Evolutionary conservation across 2,329 filamentous ascomycete genomes (phyloP), one percentile per base, ranked within the genome.

Genomic region (Penicillium oxalicum): DNA sequence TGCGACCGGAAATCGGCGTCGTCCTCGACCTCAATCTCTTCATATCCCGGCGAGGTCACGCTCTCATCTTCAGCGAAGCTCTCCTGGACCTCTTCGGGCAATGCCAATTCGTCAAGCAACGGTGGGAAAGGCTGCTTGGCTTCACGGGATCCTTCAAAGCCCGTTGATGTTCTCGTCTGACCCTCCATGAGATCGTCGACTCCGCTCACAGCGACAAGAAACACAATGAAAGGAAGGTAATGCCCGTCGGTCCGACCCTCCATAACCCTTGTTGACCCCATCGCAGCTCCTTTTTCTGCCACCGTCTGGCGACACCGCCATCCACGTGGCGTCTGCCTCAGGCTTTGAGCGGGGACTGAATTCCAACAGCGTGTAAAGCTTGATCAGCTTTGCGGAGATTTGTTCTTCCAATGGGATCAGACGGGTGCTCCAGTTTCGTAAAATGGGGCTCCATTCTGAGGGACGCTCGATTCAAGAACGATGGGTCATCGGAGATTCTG

Each of bases 1-100:
- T 74, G 72, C 3, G 72, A 72, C 47, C 72, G 68, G 41, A 75
- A 73, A 49, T 74, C 71, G 4, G 65, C 66, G 47, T 74, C 70
- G 35, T 72, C 70, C 12, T 68, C 64, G 34, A 62, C 63, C 8
- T 61, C 63, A 5, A 62, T 47, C 41, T 63, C 63, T 5, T 60
- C 59, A 47, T 64, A 60, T 29, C 55, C 53, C 13, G 61, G 60
- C 9, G 63, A 68, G 29, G 51, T 60, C 40, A 63, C 47, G 24
- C 58, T 60, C 28, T 61, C 57, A 12, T 64, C 65, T 29, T 62
- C 61, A 18, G 46, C 49, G 45, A 54, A 58, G 43, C 52, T 52
- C 41, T 55, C 52, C 36, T 48, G 54, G 9, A 48, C 43, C 27
- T 65, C 61, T 13, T 60, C 58, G 9, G 52, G 47, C 26, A 56